Conservation (phyloP, 2,329 filamentous ascomycete genomes). For the Cordyceps farinosa region DNA sequence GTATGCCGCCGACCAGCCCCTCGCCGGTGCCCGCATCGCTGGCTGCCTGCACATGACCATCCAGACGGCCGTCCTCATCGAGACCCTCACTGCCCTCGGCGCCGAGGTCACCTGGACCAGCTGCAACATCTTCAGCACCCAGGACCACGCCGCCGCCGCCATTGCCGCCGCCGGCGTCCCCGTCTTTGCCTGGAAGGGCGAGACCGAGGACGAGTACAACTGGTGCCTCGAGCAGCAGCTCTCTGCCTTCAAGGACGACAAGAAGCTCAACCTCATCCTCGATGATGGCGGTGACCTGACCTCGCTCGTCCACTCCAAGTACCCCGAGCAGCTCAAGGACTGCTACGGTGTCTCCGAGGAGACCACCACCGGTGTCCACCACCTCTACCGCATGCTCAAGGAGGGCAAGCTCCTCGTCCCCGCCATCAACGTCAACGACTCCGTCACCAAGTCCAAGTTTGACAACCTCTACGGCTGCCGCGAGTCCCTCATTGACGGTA, state of each 20-base stretch:
- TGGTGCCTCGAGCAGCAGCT: conserved; percentile 99
- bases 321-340: conserved; percentile 96
- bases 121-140: conserved; percentile 99
- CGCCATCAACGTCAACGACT: conserved; percentile 99
- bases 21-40: conserved; percentile 91
- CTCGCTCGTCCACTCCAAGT: conserved; percentile 93
- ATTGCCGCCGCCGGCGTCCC: conserved; percentile 92
- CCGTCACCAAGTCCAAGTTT: conserved; percentile 99
- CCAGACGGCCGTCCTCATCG: conserved; percentile 98
- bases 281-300: conserved; percentile 98
- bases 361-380: conserved; percentile 99
- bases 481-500: conserved; percentile 97
- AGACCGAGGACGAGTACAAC: conserved; percentile 99
- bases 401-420: conserved; percentile 84
- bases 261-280: conserved; percentile 97
- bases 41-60: conserved; percentile 99
- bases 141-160: conserved; percentile 96
- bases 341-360: conserved; percentile 99
- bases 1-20: conserved; percentile 89
- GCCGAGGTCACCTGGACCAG: conserved; percentile 98
- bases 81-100: conserved; percentile 91
- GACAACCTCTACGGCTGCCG: conserved; percentile 99
- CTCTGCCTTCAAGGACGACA: conserved; percentile 89
- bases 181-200: conserved; percentile 75
- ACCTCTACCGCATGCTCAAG: conserved; percentile 98